phyloP scores from a whole-genome alignment of 768 basidiomycete species.

The Boletus bicolor region DNA sequence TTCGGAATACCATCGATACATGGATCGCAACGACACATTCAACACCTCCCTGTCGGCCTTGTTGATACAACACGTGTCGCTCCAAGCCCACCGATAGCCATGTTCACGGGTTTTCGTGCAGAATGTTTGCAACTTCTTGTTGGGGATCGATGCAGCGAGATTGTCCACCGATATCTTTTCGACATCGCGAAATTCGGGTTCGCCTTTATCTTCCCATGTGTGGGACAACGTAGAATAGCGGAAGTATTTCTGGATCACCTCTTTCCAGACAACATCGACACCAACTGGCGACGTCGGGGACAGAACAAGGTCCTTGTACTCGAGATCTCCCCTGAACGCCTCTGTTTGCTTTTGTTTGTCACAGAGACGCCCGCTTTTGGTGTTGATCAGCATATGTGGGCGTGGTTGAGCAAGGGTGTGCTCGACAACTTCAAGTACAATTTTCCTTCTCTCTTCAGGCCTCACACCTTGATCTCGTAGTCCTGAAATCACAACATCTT shows the following conservation, averaged over 20 bases:
- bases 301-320: slow-evolving; percentile 14
- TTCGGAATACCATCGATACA: slow-evolving; percentile 26
- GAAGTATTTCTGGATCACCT: slow-evolving; percentile 6
- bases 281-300: neutral
- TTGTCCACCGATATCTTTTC: neutral
- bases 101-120: slow-evolving; percentile 5
- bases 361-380: slow-evolving; percentile 14
- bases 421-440: neutral
- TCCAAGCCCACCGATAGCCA: slow-evolving; percentile 24
- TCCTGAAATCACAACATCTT: neutral
- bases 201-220: slow-evolving; percentile 16
- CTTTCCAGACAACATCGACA: neutral
- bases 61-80: slow-evolving; percentile 28
- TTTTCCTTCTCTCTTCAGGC: neutral
- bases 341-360: slow-evolving; percentile 6
- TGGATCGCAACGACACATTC: slow-evolving; percentile 19
- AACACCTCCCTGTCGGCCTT: slow-evolving; percentile 16
- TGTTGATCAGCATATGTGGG: slow-evolving; percentile 15
- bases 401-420: neutral
- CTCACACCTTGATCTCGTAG: slow-evolving; percentile 7
- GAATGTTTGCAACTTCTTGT: slow-evolving; percentile 12
- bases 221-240: slow-evolving; percentile 19
- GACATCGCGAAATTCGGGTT: slow-evolving; percentile 7
- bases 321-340: slow-evolving; percentile 7
- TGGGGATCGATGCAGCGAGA: neutral